Conservation (phyloP, 257 asterid species). For the Solanum paucissectum region DNA sequence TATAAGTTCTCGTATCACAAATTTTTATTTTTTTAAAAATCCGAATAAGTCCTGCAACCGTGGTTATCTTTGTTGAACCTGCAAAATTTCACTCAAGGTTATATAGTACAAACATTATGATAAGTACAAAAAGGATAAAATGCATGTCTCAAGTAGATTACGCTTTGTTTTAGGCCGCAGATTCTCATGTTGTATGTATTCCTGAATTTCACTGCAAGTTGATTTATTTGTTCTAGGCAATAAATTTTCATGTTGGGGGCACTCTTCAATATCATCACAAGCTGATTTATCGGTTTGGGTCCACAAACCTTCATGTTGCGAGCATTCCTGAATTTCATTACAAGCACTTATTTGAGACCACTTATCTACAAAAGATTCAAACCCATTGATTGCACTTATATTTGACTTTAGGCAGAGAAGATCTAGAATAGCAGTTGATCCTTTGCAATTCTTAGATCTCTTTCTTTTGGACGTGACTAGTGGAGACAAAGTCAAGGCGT, state of each 20-base stretch:
- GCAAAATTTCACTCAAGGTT: background rate
- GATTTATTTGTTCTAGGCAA: background rate
- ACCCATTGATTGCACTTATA: background rate
- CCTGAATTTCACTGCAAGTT: background rate
- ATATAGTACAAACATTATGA: background rate
- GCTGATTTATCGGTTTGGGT: background rate
- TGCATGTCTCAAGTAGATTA: background rate
- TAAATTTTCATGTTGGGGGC: background rate
- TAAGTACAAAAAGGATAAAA: background rate
- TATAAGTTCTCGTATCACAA: background rate
- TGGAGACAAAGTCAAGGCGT: background rate
- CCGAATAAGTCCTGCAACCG: slow-evolving; percentile 1
- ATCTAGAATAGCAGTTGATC: background rate
- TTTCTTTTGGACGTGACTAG: background rate
- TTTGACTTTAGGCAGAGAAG: background rate
- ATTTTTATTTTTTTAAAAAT: slow-evolving; percentile 7
- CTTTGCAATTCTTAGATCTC: background rate
- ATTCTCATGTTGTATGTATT: background rate
- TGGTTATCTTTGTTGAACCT: background rate
- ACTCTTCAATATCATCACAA: background rate
- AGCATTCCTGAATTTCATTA: background rate
- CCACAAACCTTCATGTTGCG: background rate
- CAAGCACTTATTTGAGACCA: background rate
- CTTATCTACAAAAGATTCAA: background rate
- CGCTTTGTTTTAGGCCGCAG: background rate